Base-by-base conservation (phyloP, 768 basidiomycete genomes). In the Tulasnella sp. region DNA sequence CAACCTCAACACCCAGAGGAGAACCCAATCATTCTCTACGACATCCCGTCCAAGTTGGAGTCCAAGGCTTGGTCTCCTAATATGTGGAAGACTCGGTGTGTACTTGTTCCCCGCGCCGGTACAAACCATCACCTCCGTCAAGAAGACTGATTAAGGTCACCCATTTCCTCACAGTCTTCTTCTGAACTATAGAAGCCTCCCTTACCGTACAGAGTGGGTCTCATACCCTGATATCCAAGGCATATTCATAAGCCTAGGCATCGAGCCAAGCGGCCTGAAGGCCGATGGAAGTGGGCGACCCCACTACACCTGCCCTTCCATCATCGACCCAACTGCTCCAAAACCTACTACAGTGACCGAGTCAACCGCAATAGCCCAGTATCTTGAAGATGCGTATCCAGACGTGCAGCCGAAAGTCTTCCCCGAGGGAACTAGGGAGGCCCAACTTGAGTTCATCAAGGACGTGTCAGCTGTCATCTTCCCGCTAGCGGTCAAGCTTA, bases 401-500 rank as follows among this genome's bases (percentile, higher is more conserved):
- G 77, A 60, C 7, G 72, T 46, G 14, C 37, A 50, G 0, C 91
- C 92, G 7, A 91, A 92, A 0, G 88, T 94, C 9, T 91, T 92
- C 81, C 93, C 93, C 0, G 91, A 92, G 40, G 93, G 93, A 20
- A 89, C 92, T 0, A 89, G 91, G 6, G 92, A 93, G 0, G 85
- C 93, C 73, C 93, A 94, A 80, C 87, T 89, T 5, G 87, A 93
- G 50, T 94, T 93, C 84, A 92, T 91, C 91, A 83, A 92, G 92
- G 41, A 24, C 50, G 24, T 31, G 9, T 31, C 6, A 7, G n/a
- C n/a, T 18, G 8, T 42, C 22, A 2, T 42, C 16, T 5, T 18
- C 46, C 34, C 16, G 24, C 46, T 0, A 20, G 74, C 40, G 31
- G 14, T 44, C 40, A 42, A 44, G 1, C 91, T 94, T 83, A 90